Evolutionary conservation across 1,139 yeast species (phyloP), one percentile per base, ranked within the genome.

Genomic region (Kodamaea ohmeri): DNA sequence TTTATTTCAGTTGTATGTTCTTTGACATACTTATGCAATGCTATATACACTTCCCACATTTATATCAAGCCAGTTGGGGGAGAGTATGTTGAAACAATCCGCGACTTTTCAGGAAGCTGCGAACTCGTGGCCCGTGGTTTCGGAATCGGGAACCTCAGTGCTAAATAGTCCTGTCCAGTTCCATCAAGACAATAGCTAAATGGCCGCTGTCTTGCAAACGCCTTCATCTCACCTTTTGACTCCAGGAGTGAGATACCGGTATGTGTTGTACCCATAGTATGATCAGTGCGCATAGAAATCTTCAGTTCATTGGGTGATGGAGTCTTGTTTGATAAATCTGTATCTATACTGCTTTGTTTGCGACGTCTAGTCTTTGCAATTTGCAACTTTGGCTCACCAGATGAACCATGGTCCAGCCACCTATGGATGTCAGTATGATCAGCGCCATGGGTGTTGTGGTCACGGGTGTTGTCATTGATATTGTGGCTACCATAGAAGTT

Each of bases 111-210:
- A 36, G 1, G 27, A 22, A 1, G 25, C 17, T 19, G 24, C 16
- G 21, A 19, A 12, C 19, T 32, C 21, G 30, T 14, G 5, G 32
- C 30, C n/a, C 32, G 24, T 4, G 37, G 32, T 24, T 36, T 36
- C 9, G 38, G 34, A 18, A 17, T 20, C 13, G 27, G 31, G 18
- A 31, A 68, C 36, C 65, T 52, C n/a, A 68, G 55, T 29, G 47
- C 52, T n/a, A 45, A 47, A 44, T 68, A 69, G 30, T 63, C 61
- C n/a, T 49, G 54, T 3, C 60, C 58, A 6, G 28, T 22, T 1
- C 51, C 33, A 44, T 67, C 74, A 14, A 68, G 55, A 43, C 68
- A 58, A 39, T 45, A 61, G 38, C 63, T 59, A 38, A 56, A 59
- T 0, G 70, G 69, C 12, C 63, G 47, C 39, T 58, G 61, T 37